A percentile compares a stretch with the other conserved stretches of the same genome.
Evolutionary conservation across 2,329 filamentous ascomycete genomes (phyloP).

Genomic region (Colletotrichum kahawae): DNA sequence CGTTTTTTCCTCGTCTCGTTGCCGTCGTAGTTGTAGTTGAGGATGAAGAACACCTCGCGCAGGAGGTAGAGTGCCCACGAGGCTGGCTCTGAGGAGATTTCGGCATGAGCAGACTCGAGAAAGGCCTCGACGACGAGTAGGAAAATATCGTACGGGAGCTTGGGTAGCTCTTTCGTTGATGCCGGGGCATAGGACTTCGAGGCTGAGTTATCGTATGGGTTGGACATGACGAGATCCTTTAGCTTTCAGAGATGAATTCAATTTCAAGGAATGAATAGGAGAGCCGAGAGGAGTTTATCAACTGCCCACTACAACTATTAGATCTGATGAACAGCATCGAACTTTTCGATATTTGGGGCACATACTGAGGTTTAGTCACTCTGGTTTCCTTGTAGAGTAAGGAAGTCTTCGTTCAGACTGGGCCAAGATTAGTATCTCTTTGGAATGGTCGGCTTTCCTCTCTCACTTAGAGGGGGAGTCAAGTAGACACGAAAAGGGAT

Average conservation of each 20-base stretch:
- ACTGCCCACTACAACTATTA: neutral
- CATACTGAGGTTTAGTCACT: neutral
- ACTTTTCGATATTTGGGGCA: neutral
- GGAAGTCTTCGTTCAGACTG: neutral
- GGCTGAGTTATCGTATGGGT: no score
- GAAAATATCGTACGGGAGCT: neutral
- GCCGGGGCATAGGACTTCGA: no score
- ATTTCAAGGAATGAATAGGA: neutral
- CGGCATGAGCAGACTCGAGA: neutral
- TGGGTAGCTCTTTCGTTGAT: neutral
- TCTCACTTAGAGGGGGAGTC: neutral
- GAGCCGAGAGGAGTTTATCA: neutral
- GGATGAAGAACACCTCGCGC: no score
- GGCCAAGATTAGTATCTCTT: neutral
- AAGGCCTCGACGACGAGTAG: neutral
- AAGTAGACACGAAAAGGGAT: neutral
- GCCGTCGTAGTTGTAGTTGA: no score
- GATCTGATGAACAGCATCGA: neutral
- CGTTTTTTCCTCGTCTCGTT: no score
- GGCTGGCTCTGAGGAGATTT: neutral
- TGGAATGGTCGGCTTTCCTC: neutral
- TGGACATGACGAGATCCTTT: rapidly evolving
- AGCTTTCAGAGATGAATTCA: neutral
- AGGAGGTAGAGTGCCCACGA: neutral
- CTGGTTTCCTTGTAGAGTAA: neutral